Evolutionary conservation across 2,329 filamentous ascomycete species (phyloP).

Genomic region (Dactylella cylindrospora): DNA sequence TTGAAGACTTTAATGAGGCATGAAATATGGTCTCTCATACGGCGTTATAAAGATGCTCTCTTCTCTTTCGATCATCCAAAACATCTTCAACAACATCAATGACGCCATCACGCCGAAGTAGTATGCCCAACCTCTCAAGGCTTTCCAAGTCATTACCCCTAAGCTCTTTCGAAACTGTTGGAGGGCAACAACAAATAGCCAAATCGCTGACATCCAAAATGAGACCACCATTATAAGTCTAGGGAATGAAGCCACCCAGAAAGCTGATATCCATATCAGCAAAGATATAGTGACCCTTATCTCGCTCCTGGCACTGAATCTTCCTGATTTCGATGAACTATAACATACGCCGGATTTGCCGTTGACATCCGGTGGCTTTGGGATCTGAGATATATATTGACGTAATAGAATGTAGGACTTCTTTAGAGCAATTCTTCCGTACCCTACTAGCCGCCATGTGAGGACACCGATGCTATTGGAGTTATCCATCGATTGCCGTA

Average conservation of each 20-base stretch:
- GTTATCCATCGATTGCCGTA: no score
- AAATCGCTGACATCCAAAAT: not conserved
- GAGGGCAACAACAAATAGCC: constrained; percentile 5
- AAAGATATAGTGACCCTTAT: constrained; percentile 2
- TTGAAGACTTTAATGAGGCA: no score
- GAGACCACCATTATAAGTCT: not conserved
- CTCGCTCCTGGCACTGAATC: not conserved
- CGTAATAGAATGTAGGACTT: no score
- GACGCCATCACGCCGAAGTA: constrained; percentile 7
- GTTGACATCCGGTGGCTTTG: no score
- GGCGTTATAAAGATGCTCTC: constrained; percentile 15
- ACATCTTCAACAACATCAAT: constrained; percentile 9
- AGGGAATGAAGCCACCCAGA: constrained; percentile 26
- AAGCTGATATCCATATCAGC: constrained; percentile 9
- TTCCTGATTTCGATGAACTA: no score
- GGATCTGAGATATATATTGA: no score
- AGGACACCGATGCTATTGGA: no score
- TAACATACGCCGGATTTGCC: no score
- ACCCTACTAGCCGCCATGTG: no score
- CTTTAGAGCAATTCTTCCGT: no score
- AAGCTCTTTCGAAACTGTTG: not conserved
- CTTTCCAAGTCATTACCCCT: not conserved
- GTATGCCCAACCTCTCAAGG: not conserved
- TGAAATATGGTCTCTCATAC: not conserved
- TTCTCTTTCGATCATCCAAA: constrained; percentile 13